These are phyloP conservation scores for Polytolypa hystricis DNA, from an alignment of 2,329 filamentous ascomycete genomes.

Conservation along the genomic window DNA sequence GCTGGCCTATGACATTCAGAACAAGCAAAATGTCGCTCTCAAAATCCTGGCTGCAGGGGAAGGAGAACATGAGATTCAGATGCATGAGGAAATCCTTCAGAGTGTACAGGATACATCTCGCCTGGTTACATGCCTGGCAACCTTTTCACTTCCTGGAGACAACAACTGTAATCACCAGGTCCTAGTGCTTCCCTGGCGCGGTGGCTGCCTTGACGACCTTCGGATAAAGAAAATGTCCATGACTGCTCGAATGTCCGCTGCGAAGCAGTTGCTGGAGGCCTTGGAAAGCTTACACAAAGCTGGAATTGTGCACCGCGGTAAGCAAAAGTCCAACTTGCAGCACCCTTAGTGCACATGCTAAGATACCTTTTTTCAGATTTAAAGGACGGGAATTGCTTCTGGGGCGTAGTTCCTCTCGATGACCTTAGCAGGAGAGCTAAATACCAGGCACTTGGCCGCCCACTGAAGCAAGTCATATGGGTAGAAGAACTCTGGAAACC, in stretches of 20 bases:
- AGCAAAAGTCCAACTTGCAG: no score
- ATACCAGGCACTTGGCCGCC: slow-evolving; percentile 18
- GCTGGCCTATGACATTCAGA: slow-evolving; percentile 17
- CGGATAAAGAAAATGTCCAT: not conserved
- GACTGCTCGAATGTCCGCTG: slow-evolving; percentile 5
- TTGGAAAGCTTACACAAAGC: slow-evolving; percentile 2
- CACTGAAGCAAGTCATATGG: slow-evolving; percentile 17
- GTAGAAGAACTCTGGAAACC: slow-evolving; percentile 4
- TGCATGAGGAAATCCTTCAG: slow-evolving; percentile 2
- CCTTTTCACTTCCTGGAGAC: not conserved
- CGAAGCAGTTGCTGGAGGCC: slow-evolving; percentile 4
- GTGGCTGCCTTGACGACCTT: not conserved
- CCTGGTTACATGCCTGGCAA: slow-evolving; percentile 1
- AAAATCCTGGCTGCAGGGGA: slow-evolving; percentile 15
- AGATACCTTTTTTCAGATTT: slow-evolving; percentile 19
- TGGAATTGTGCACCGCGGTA: slow-evolving; percentile 2
- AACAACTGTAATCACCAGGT: slow-evolving; percentile 11
- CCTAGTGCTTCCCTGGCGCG: not conserved
- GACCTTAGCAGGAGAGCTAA: slow-evolving; percentile 16
- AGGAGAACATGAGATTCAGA: slow-evolving; percentile 1
- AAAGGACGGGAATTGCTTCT: slow-evolving; percentile 20
- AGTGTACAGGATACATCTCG: slow-evolving; percentile 3
- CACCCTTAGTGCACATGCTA: no score
- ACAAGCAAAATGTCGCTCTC: slow-evolving; percentile 15
- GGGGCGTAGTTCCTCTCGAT: slow-evolving; percentile 16